Evolutionary conservation across 2,329 filamentous ascomycete genomes (phyloP), one percentile per base, ranked within the genome.

Genomic region (Fusarium bulbicola): DNA sequence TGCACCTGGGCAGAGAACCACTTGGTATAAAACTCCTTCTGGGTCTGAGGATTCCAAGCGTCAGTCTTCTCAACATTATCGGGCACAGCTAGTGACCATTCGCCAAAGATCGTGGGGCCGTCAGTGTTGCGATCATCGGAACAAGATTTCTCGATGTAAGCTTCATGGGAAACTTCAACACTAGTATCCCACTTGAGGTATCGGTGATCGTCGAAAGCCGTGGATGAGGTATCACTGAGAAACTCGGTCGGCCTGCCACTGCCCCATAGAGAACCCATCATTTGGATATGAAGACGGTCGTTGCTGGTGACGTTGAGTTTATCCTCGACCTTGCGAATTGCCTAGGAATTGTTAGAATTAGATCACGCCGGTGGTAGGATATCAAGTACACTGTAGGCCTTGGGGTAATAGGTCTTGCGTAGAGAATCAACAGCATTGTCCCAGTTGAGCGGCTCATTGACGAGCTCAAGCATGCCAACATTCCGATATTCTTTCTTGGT

Each of bases 121-220:
- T 85, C 83, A 20, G 80, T 79, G 68, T 81, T 81, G 47, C 85
- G 84, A 69, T 87, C 80, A 68, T 84, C 82, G 21, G 73, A 81
- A 80, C 89, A 91, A 1, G 86, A 86, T 8, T 84, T 82, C 14
- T 75, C 59, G 64, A 91, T 82, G 72, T 90, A 91, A 16, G 80
- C 77, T 10, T 79, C 72, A 40, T 83, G 68, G 3, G 64, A 73
- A 72, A 84, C 84, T 6, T 60, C 32, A 21, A 78, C 66, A 53
- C 62, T 73, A 10, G 66, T 68, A n/a, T 77, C 76, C 83, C 85
- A 91, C 77, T 90, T 90, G 47, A 89, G 79, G 78, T 91, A 91
- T 36, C 87, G 84, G 76, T 90, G 89, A 79, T 90, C 86, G 76
- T 91, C 89, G 73, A 86, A 91, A 24, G 85, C 85, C 9, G 85